Conservation (phyloP, 2,329 filamentous ascomycete genomes). For the Botrytis elliptica region DNA sequence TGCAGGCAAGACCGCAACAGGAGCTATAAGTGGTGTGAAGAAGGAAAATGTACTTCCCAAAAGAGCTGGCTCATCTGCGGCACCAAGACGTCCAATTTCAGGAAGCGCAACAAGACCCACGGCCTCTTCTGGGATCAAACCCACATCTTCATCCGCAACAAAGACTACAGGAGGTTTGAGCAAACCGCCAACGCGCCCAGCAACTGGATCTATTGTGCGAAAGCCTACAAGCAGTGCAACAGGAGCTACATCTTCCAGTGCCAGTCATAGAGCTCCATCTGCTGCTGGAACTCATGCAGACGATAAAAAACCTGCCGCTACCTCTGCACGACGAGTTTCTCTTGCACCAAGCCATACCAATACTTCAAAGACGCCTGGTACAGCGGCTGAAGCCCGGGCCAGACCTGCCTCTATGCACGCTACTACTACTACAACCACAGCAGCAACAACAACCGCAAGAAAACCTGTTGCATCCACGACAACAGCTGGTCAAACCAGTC, state of each 20-base stretch:
- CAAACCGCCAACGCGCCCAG: slow-evolving; percentile 39
- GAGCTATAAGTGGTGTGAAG: slow-evolving; percentile 34
- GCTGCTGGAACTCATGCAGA: slow-evolving; percentile 37
- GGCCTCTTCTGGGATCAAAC: slow-evolving; percentile 32
- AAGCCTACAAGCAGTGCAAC: slow-evolving; percentile 38
- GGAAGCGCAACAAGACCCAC: slow-evolving; percentile 24
- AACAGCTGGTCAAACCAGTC: slow-evolving; percentile 35
- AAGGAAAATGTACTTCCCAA: slow-evolving; percentile 38
- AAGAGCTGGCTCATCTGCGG: slow-evolving; percentile 27
- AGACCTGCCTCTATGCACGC: slow-evolving; percentile 20
- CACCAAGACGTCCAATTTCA: slow-evolving; percentile 32
- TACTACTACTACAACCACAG: slow-evolving; percentile 26
- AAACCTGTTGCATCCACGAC: slow-evolving; percentile 30
- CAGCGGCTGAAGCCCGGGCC: slow-evolving; percentile 36
- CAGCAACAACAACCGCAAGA: slow-evolving; percentile 35
- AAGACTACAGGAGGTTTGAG: slow-evolving; percentile 36
- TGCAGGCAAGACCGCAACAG: slow-evolving; percentile 32
- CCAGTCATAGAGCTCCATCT: slow-evolving; percentile 36
- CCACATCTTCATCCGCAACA: slow-evolving; percentile 32
- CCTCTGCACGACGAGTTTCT: slow-evolving; percentile 37
- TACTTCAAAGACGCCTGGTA: slow-evolving; percentile 31
- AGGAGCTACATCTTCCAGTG: slow-evolving; percentile 34
- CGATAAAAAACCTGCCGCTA: slow-evolving; percentile 35
- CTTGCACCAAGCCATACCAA: slow-evolving; percentile 33
- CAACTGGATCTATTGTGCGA: slow-evolving; percentile 31